A percentile compares a stretch with the other conserved stretches of the same genome.
phyloP scores from a whole-genome alignment of 2,329 filamentous ascomycete genomes.

The Neonectria faginata region DNA sequence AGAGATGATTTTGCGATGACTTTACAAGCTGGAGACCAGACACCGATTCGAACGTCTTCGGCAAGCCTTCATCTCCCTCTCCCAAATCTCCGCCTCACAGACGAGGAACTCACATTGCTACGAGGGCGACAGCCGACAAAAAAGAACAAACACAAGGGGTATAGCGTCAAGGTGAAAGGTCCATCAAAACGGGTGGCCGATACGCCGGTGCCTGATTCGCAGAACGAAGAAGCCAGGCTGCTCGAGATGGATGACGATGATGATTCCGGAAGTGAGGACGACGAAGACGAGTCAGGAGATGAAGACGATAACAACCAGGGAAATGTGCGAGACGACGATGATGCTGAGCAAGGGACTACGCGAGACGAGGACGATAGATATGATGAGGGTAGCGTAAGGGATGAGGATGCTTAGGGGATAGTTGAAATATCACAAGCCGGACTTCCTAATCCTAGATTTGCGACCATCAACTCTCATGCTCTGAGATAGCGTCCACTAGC shows the following conservation, averaged over 20 bases:
- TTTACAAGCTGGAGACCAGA: conserved; percentile 50
- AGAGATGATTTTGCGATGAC: conserved; percentile 52
- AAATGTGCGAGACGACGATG: conserved; percentile 3
- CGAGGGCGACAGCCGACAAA: conserved; percentile 51
- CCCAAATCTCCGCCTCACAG: conserved; percentile 51
- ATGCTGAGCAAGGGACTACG: neutral
- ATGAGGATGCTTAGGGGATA: neutral
- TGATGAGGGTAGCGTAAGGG: neutral
- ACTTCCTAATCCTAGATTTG: neutral
- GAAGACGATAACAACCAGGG: conserved; percentile 30
- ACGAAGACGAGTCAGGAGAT: conserved; percentile 45
- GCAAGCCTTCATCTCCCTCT: conserved; percentile 50
- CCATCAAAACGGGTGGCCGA: conserved; percentile 34
- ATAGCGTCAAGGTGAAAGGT: conserved; percentile 49
- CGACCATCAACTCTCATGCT: neutral
- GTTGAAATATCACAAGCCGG: neutral
- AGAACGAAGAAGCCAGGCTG: conserved; percentile 40
- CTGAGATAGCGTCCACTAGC: neutral
- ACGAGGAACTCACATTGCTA: conserved; percentile 51
- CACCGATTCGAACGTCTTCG: conserved; percentile 47
- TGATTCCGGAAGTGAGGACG: conserved; percentile 43
- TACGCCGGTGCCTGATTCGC: conserved; percentile 34
- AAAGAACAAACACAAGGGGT: conserved; percentile 52
- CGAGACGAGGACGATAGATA: neutral
- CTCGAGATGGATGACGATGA: conserved; percentile 42